Evolutionary conservation across 2,329 filamentous ascomycete genomes (phyloP).

Genomic region (Metarhizium humberi): DNA sequence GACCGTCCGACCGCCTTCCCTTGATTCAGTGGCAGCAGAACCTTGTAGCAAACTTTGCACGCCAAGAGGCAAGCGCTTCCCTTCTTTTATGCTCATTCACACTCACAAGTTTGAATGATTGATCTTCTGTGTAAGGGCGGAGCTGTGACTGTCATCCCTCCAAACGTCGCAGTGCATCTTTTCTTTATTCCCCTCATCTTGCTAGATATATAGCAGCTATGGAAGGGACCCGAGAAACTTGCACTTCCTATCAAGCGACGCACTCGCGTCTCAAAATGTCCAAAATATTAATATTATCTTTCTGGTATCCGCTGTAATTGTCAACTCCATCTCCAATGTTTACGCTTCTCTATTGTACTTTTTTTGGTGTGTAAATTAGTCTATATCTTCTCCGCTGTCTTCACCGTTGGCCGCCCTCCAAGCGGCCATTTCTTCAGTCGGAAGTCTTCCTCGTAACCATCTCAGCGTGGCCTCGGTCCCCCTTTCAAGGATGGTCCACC

Average conservation of each 20-base stretch:
- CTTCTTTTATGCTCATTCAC: not conserved
- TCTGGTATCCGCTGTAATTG: not conserved
- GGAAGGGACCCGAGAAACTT: not conserved
- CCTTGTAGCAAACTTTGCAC: not conserved
- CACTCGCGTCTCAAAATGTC: not conserved
- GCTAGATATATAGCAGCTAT: no score
- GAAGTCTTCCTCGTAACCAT: slow-evolving; percentile 72
- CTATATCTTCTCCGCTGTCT: slow-evolving; percentile 17
- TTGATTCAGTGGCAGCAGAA: not conserved
- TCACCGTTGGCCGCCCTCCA: slow-evolving; percentile 41
- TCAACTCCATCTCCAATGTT: not conserved
- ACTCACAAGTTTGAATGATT: no score
- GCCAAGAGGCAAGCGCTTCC: not conserved
- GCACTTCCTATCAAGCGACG: not conserved
- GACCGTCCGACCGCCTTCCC: not conserved
- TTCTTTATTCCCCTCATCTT: no score
- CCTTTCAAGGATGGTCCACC: slow-evolving; percentile 73
- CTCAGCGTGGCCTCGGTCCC: slow-evolving; percentile 77
- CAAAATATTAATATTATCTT: not conserved
- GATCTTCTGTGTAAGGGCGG: no score
- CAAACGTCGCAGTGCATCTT: no score
- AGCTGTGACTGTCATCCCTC: no score
- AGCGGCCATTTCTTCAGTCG: slow-evolving; percentile 47
- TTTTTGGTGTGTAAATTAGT: slow-evolving; percentile 1
- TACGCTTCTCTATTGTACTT: not conserved